These are phyloP conservation scores for Penicillium riverlandense DNA, from an alignment of 495 filamentous ascomycete genomes.

Conservation along the genomic window DNA sequence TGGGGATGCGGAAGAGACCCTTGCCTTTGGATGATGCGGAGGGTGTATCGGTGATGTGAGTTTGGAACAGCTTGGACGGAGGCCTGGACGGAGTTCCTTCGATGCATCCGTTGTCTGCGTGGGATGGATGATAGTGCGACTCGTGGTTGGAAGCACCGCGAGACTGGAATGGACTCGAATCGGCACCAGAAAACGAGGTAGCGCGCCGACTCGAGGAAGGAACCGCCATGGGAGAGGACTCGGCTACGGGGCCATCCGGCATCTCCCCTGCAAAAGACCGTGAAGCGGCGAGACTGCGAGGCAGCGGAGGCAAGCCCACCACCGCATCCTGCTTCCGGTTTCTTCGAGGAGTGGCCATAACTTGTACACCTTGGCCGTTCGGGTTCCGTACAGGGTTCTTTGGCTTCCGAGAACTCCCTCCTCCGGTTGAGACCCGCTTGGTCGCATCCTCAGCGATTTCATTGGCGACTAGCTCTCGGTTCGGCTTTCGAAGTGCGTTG, in stretches of 20 bases:
- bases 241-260: slow-evolving; percentile 12
- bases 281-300: slow-evolving; percentile 19
- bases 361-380: slow-evolving; percentile 51
- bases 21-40: slow-evolving; percentile 10
- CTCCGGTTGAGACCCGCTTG: slow-evolving; percentile 39
- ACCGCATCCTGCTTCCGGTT: slow-evolving; percentile 32
- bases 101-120: slow-evolving; percentile 19
- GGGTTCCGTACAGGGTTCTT: slow-evolving; percentile 61
- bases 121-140: slow-evolving; percentile 4
- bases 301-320: slow-evolving; percentile 23
- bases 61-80: slow-evolving; percentile 27
- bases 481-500: slow-evolving; percentile 74
- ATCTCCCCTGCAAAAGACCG: slow-evolving; percentile 20
- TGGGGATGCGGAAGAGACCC: slow-evolving; percentile 31
- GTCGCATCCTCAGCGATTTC: slow-evolving; percentile 65
- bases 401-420: slow-evolving; percentile 41
- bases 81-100: slow-evolving; percentile 50
- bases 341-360: slow-evolving; percentile 70
- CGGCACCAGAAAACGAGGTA: slow-evolving; percentile 20
- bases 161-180: slow-evolving; percentile 15
- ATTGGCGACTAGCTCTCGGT: slow-evolving; percentile 68
- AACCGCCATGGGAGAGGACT: slow-evolving; percentile 17
- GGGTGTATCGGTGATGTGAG: slow-evolving; percentile 3
- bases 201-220: slow-evolving; percentile 18
- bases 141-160: slow-evolving; percentile 1